A percentile compares a stretch with the other conserved stretches of the same genome.
Conservation (phyloP, 179 eudicot species). For the Drosera spatulata region DNA sequence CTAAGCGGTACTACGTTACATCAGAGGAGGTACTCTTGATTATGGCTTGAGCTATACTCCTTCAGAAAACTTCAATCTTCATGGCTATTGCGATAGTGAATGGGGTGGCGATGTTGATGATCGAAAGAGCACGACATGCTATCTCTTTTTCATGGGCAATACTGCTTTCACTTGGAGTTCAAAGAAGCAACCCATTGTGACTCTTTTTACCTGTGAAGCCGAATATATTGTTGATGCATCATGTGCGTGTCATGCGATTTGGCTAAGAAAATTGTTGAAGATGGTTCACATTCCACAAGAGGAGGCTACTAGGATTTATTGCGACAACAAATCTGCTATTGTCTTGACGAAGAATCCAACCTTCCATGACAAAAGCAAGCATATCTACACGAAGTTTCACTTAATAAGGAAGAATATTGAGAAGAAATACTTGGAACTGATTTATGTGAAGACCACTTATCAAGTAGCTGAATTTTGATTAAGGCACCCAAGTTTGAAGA, state of each 20-base stretch:
- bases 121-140: background rate
- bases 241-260: background rate
- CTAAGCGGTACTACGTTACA: background rate
- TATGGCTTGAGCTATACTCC: too few relatives aligned
- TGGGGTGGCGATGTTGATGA: conserved; percentile 2
- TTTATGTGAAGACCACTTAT: too few relatives aligned
- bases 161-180: background rate
- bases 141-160: background rate
- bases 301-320: too few relatives aligned
- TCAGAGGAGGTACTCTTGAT: background rate
- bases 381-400: too few relatives aligned
- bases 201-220: background rate
- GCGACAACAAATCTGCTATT: background rate
- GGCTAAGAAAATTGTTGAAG: background rate
- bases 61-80: too few relatives aligned
- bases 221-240: background rate
- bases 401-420: too few relatives aligned
- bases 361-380: too few relatives aligned
- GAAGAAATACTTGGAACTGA: too few relatives aligned
- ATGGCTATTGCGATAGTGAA: conserved; percentile 4
- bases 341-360: background rate
- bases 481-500: too few relatives aligned
- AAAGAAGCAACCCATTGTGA: background rate
- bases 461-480: too few relatives aligned
- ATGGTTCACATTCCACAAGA: background rate